Evolutionary conservation across 2,329 filamentous ascomycete species (phyloP).

Genomic region (Phyllosticta paracitricarpa): DNA sequence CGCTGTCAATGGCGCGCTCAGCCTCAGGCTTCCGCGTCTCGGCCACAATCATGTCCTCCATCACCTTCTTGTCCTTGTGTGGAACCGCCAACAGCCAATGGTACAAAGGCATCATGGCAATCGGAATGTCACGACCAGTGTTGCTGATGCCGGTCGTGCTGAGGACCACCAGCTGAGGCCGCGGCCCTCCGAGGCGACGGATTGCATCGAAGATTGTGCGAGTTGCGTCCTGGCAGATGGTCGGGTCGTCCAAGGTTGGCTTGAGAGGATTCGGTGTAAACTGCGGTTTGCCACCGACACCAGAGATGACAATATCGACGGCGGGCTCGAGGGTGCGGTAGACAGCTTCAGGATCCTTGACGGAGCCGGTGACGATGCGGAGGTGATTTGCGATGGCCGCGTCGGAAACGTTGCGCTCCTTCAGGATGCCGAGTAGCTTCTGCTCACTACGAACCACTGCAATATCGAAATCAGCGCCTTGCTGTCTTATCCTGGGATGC

Average conservation of each 20-base stretch:
- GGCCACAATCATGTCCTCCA: slow-evolving; percentile 25
- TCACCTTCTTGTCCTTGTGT: slow-evolving; percentile 31
- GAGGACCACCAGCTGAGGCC: slow-evolving; percentile 20
- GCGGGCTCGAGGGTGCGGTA: slow-evolving; percentile 12
- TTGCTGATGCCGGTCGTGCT: slow-evolving; percentile 29
- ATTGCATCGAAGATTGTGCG: slow-evolving; percentile 23
- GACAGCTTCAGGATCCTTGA: slow-evolving; percentile 24
- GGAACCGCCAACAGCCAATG: slow-evolving; percentile 23
- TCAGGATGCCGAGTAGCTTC: slow-evolving; percentile 39
- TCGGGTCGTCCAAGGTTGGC: slow-evolving; percentile 24
- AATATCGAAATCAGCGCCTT: background rate
- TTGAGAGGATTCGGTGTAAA: slow-evolving; percentile 15
- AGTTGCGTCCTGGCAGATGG: slow-evolving; percentile 26
- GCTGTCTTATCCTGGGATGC: background rate
- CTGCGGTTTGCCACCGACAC: slow-evolving; percentile 33
- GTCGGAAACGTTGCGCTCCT: slow-evolving; percentile 28
- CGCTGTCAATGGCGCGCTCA: slow-evolving; percentile 17
- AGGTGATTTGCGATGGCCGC: slow-evolving; percentile 30
- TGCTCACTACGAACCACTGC: slow-evolving; percentile 38
- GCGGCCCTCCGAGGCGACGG: slow-evolving; percentile 5
- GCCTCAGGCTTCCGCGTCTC: slow-evolving; percentile 12
- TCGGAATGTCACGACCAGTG: slow-evolving; percentile 27
- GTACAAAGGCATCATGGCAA: slow-evolving; percentile 24
- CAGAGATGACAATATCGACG: slow-evolving; percentile 37
- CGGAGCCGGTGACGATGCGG: slow-evolving; percentile 39